Percentiles rank a stretch among this genome's conserved stretches.
phyloP scores from a whole-genome alignment of 257 asterid genomes.

The Solanum sejunctum region DNA sequence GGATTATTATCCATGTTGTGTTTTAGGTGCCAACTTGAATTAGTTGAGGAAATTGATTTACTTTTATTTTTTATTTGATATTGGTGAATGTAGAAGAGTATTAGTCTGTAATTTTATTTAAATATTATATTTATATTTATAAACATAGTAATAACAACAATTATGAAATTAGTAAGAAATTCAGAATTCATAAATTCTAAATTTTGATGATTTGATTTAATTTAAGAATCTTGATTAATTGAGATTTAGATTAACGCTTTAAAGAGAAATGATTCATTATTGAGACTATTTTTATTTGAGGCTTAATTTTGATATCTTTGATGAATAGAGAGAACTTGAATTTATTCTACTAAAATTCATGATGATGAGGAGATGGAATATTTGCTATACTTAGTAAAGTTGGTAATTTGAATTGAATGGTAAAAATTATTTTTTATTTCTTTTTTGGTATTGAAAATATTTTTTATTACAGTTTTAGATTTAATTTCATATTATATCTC shows the following conservation, averaged over 20 bases:
- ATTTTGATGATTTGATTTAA: not conserved
- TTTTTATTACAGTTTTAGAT: no score
- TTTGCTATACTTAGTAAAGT: not conserved
- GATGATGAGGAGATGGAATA: not conserved
- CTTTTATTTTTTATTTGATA: not conserved
- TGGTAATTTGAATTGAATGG: no score
- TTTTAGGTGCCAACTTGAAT: not conserved
- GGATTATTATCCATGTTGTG: not conserved
- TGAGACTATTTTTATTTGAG: not conserved
- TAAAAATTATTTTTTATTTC: no score
- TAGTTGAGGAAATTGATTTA: not conserved
- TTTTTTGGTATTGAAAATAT: no score
- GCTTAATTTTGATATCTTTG: not conserved
- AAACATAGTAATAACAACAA: not conserved
- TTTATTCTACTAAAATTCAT: not conserved
- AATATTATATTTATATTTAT: not conserved
- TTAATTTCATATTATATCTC: no score
- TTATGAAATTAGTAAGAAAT: no score
- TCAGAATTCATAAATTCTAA: no score
- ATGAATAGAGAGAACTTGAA: not conserved
- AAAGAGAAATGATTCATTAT: not conserved
- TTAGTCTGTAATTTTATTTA: not conserved
- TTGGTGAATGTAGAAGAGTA: not conserved
- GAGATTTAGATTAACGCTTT: not conserved
- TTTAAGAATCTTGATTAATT: not conserved